Evolutionary conservation across 495 filamentous ascomycete species (phyloP), one percentile per base, ranked within the genome.

Genomic region (Antarctomyces pellizariae): DNA sequence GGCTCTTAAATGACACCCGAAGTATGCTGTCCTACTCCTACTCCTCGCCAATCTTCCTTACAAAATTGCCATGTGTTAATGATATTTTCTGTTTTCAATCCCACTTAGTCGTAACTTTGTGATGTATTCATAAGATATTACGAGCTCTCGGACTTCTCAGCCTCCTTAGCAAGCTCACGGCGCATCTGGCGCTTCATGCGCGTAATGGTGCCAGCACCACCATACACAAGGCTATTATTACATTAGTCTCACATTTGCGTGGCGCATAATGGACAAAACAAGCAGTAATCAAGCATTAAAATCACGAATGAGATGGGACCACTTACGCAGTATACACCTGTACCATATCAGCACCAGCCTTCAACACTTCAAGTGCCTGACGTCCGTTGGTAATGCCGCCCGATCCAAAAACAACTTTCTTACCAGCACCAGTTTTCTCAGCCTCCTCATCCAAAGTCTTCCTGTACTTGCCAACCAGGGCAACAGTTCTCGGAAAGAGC

Each of bases 401-500:
- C 0, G 71, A 78, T 7, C 83, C 83, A 46, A 95, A 93, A 24
- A 97, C 72, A 22, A 77, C 68, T 55, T 92, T 92, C 19, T 60
- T 65, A 17, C 48, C 42, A 15, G 30, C 15, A 0, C 24, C 34
- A 19, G 32, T 29, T 16, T 14, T 29, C 3, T 47, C 42, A 3
- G 39, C 47, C 13, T 46, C 41, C 32, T 48, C 31, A 3, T 92
- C 79, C 3, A 95, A 54, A 41, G 71, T 53, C 23, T 59, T 59
- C 17, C 80, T 62, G 47, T 93, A 95, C 29, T 68, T 57, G 27
- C 64, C 67, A 0, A 93, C 78, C 16, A 95, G 52, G 5, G 56
- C 53, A 20, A 80, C 45, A 2, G 76, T 91, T 31, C 65, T 58
- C 19, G 72, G 65, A 36, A 92, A 86, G 45, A 89, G 59, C 45